phyloP scores from a whole-genome alignment of 306 rosid genomes.

The Quercus dentata region DNA sequence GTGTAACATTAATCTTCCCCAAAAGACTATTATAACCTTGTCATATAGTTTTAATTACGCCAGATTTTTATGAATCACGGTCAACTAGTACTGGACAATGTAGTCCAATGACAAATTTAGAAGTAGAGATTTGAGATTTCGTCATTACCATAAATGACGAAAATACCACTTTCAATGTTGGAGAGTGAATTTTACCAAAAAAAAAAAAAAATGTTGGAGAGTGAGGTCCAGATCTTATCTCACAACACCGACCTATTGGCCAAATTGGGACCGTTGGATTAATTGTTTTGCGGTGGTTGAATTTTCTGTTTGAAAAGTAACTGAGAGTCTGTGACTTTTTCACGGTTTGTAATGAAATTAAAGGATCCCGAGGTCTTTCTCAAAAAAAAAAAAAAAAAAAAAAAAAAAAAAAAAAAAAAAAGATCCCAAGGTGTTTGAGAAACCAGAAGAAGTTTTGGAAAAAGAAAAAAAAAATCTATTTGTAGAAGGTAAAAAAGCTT shows the following conservation, averaged over 20 bases:
- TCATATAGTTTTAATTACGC: neutral
- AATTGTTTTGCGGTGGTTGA: neutral
- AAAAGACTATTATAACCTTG: constrained; percentile 4
- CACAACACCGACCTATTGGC: neutral
- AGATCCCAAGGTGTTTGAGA: neutral
- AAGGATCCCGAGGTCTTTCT: neutral
- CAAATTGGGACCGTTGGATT: neutral
- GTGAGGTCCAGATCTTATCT: neutral
- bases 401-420: too few relatives aligned
- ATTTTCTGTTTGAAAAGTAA: neutral
- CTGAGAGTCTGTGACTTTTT: too few relatives aligned
- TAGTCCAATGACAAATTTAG: neutral
- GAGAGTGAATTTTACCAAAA: too few relatives aligned
- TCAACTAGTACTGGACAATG: neutral
- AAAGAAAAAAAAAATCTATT: neutral
- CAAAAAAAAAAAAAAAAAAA: too few relatives aligned
- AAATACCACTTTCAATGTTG: neutral
- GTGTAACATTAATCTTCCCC: neutral
- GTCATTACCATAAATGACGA: neutral
- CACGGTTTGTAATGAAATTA: neutral
- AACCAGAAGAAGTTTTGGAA: neutral
- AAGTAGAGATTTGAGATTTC: neutral
- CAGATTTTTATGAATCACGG: neutral
- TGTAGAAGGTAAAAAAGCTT: neutral
- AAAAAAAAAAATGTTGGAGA: too few relatives aligned